Evolutionary conservation across 306 rosid genomes (phyloP), one percentile per base, ranked within the genome.

Genomic region (Corylus heterophylla): DNA sequence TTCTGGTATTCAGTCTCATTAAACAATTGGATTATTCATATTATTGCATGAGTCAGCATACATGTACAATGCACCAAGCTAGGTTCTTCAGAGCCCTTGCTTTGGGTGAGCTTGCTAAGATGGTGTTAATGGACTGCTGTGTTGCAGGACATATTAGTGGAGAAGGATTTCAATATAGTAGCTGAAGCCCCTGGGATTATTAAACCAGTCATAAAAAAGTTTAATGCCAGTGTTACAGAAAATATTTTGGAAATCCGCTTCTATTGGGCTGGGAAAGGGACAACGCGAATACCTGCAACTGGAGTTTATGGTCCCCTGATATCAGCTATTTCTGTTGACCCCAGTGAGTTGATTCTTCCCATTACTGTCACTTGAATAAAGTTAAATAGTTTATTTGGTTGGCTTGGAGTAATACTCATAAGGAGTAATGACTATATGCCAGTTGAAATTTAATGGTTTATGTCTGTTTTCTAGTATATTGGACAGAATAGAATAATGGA

Each of bases 241-340:
- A 27, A 12, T 12, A 62, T 27, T 10, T 27, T 62, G 42, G 42
- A 27, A 29, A 62, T 25, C 42, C 69, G 69, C 18, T 62, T 62
- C 18, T 22, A 62, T 27, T 62, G 69, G 69, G 39, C 69, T 62
- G 39, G 69, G 9, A 62, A 62, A 62, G 69, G 69, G 69, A 62
- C 69, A 22, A 62, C 44, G 1, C 16, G 69, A 27, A 62, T 62
- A 9, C 69, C 69, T 27, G 8, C 7, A 27, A 27, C 0, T 8
- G 69, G 69, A 22, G 42, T 62, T 62, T 62, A 62, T 62, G 69
- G 69, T 13, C 69, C 69, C 37, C 14, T 22, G 42, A 62, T 62
- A 22, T 62, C 69, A 20, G 69, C 69, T 27, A 62, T 62, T 22
- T 62, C 69, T 11, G 35, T 62, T 4, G 37, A 25, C 2, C 39